Evolutionary conservation across 805 yeast genomes (phyloP).

Genomic region (Scheffersomyces coipomensis): DNA sequence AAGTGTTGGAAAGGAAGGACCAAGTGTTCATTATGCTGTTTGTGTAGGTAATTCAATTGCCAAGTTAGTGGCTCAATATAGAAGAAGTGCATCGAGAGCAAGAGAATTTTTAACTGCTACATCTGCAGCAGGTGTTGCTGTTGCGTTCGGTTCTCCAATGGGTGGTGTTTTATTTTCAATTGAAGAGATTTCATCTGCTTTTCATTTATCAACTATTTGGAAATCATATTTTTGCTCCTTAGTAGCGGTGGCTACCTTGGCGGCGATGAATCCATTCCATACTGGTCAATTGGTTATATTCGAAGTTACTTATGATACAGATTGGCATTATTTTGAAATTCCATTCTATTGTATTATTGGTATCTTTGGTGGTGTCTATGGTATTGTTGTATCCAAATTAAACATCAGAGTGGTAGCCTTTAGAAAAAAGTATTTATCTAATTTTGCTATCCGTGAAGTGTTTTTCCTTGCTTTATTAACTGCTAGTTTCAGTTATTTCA

Average conservation of each 20-base stretch:
- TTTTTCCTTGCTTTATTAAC: slow-evolving; percentile 64
- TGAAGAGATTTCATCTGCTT: slow-evolving; percentile 81
- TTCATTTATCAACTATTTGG: slow-evolving; percentile 81
- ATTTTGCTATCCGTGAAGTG: slow-evolving; percentile 69
- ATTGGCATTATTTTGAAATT: slow-evolving; percentile 85
- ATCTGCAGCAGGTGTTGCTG: slow-evolving; percentile 98
- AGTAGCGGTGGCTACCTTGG: slow-evolving; percentile 78
- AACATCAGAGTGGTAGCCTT: slow-evolving; percentile 77
- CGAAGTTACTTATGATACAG: slow-evolving; percentile 81
- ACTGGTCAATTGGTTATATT: slow-evolving; percentile 93
- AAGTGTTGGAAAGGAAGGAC: slow-evolving; percentile 97
- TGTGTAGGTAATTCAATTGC: slow-evolving; percentile 89
- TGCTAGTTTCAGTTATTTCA: slow-evolving; percentile 77
- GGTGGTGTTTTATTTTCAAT: slow-evolving; percentile 93
- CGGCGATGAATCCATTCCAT: slow-evolving; percentile 85
- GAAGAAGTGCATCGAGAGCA: slow-evolving; percentile 43
- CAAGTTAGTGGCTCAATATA: slow-evolving; percentile 45
- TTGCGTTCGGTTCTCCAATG: slow-evolving; percentile 95
- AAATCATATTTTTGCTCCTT: slow-evolving; percentile 88
- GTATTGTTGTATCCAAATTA: slow-evolving; percentile 70
- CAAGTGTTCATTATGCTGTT: slow-evolving; percentile 95
- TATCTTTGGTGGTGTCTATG: slow-evolving; percentile 88
- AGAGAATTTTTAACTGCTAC: slow-evolving; percentile 80
- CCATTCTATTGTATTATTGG: slow-evolving; percentile 81
- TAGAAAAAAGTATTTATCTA: slow-evolving; percentile 64